Evolutionary conservation across 2,329 filamentous ascomycete species (phyloP).

Genomic region (Arthrinium phaeospermum): DNA sequence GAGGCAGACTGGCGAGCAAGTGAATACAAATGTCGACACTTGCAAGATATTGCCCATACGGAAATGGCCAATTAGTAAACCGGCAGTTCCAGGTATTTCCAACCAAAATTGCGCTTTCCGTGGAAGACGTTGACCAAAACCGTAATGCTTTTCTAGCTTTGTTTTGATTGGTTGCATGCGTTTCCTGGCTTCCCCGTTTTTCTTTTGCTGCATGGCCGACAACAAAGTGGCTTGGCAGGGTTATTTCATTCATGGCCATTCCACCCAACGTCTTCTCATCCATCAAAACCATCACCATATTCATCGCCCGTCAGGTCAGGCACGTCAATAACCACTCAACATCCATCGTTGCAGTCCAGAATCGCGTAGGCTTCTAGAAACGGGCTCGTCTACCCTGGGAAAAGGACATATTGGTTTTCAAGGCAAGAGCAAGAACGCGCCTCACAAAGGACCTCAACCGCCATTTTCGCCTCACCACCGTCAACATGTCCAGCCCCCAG

Average conservation of each 20-base stretch:
- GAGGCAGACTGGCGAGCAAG: background rate
- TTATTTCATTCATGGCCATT: background rate
- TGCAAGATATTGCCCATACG: background rate
- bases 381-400: background rate
- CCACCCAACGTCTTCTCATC: background rate
- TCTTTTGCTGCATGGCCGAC: background rate
- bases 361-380: background rate
- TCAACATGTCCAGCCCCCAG: conserved; percentile 62
- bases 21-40: background rate
- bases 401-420: background rate
- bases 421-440: background rate
- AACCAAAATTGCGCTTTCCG: background rate
- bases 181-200: background rate
- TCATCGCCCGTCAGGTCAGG: conserved; percentile 1
- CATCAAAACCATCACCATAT: conserved; percentile 10
- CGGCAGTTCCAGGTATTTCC: background rate
- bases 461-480: conserved; percentile 18
- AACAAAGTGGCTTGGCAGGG: background rate
- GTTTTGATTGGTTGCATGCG: background rate
- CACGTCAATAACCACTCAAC: background rate
- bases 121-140: background rate
- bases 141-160: background rate
- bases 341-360: background rate
- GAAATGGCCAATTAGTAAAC: background rate
- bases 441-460: conserved; percentile 22